Conservation (phyloP, 768 basidiomycete genomes). For the Lactifluus echinatus region DNA sequence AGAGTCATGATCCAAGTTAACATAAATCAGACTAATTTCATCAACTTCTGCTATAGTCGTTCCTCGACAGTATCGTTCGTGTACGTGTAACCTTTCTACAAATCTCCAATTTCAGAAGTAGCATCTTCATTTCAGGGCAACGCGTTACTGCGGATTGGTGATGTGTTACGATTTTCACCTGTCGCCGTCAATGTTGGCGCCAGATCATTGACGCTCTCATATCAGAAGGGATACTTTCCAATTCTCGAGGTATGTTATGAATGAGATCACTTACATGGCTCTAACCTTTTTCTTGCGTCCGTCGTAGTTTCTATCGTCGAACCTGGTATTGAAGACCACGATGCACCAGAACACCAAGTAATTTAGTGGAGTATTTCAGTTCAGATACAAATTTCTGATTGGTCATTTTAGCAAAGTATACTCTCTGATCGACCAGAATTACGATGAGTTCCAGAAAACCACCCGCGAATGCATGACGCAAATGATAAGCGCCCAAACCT, state of each 20-base stretch:
- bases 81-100: conserved; percentile 12
- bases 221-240: conserved; percentile 28
- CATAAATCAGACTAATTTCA: neutral
- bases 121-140: conserved; percentile 20
- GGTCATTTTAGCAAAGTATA: conserved; percentile 19
- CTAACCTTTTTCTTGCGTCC: neutral
- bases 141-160: conserved; percentile 26
- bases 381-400: neutral
- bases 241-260: conserved; percentile 24
- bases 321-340: conserved; percentile 26
- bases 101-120: neutral
- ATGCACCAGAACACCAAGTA: conserved; percentile 28
- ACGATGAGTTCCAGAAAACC: conserved; percentile 20
- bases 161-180: conserved; percentile 24
- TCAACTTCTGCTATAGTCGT: conserved; percentile 16
- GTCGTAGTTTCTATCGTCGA: conserved; percentile 26
- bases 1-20: neutral
- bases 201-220: conserved; percentile 22
- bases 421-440: conserved; percentile 25
- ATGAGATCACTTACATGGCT: neutral
- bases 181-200: conserved; percentile 21
- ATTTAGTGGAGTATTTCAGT: neutral
- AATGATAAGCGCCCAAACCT: conserved; percentile 23
- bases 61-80: conserved; percentile 23
- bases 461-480: conserved; percentile 21